Evolutionary conservation across 306 rosid genomes (phyloP), one percentile per base, ranked within the genome.

Genomic region (Fragaria ananassa): DNA sequence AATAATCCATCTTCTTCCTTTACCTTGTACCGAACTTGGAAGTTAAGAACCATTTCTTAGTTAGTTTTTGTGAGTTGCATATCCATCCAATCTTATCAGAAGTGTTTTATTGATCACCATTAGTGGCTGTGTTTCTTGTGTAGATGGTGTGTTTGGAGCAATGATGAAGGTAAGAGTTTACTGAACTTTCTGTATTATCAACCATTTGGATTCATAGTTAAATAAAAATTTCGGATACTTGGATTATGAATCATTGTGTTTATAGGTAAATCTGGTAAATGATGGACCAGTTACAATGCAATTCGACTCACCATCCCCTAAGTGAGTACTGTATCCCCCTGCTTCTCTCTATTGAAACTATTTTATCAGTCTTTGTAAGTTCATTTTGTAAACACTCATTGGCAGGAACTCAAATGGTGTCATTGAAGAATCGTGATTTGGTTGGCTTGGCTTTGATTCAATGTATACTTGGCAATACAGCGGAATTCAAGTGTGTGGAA

Each of bases 201-300:
- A 35, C 10, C 72, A 19, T 47, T 74, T 54, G 31, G 19, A 25
- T 44, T 56, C 68, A 29, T 58, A 15, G 44, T 57, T 10, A 10
- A 35, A 25, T 66, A 49, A 27, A 64, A 29, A 11, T 73, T 74
- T 77, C 74, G 70, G 46, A 79, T 35, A 46, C 77, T 60, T 47
- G 53, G 74, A 57, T 51, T 23, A 54, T 70, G 78, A 37, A 65
- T 62, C 27, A 0, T 68, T 79, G 19, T 46, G 81, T 79, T 68
- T 44, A 72, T 15, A 93, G 98, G 95, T 94, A 76, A 91, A 66
- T 88, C 84, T 94, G 87, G 91, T 91, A 39, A 94, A 94, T 62
- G 97, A 91, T 76, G 98, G 98, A 77, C 98, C 98, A 35, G 98
- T 94, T 65, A 92, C 98, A 31, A 90, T 91, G 94, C 98, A 90